phyloP scores from a whole-genome alignment of 345 rosid species.

The Pugionium cornutum region DNA sequence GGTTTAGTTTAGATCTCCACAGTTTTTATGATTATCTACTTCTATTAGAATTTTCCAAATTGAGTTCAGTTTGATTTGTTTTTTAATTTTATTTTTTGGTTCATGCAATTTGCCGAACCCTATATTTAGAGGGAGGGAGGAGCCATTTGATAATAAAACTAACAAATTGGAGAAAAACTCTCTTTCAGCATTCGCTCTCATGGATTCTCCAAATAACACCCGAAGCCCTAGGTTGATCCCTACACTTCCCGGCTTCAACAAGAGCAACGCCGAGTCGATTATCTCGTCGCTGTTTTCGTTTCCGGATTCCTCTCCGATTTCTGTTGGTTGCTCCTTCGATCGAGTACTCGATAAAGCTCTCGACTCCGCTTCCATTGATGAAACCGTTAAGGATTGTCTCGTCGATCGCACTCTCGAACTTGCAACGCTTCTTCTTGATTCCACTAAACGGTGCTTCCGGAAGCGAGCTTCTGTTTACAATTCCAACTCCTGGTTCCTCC shows the following conservation, averaged over 20 bases:
- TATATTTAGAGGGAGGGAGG: too few species aligned
- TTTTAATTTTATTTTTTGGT: too few species aligned
- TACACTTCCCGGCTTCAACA: not conserved
- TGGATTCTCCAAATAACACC: slow-evolving; percentile 19
- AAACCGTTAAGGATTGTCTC: slow-evolving; percentile 59
- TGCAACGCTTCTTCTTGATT: slow-evolving; percentile 60
- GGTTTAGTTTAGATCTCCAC: too few species aligned
- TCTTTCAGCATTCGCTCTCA: not conserved
- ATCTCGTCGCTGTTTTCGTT: slow-evolving; percentile 30
- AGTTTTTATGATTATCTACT: too few species aligned
- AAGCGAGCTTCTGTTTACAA: slow-evolving; percentile 73
- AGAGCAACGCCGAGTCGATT: slow-evolving; percentile 19
- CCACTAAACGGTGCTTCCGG: slow-evolving; percentile 63
- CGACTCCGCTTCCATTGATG: slow-evolving; percentile 32
- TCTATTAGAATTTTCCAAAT: too few species aligned
- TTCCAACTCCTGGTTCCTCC: slow-evolving; percentile 66
- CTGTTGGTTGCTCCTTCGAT: slow-evolving; percentile 64
- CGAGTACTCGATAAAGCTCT: slow-evolving; percentile 58
- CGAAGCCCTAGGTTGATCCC: slow-evolving; percentile 11
- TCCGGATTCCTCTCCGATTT: slow-evolving; percentile 37
- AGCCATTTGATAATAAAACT: too few species aligned
- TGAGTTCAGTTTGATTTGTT: too few species aligned
- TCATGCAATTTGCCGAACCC: too few species aligned
- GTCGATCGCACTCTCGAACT: slow-evolving; percentile 62
- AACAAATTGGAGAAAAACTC: not conserved